These are phyloP conservation scores for Leishmania tropica DNA, from an alignment of 208 protist genomes.

Conservation along the genomic window DNA sequence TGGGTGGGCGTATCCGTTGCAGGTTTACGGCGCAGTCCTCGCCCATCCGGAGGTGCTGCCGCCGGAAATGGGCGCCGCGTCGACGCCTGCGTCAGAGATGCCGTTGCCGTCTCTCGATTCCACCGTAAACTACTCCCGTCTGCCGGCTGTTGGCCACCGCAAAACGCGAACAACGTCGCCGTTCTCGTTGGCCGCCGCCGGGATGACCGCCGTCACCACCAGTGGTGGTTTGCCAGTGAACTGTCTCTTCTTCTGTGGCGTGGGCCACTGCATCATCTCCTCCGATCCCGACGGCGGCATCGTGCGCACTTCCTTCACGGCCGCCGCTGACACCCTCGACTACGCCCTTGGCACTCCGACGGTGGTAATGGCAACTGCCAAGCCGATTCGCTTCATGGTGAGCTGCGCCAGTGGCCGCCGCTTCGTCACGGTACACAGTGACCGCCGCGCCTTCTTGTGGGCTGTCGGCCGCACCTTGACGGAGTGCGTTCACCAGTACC, in stretches of 20 bases:
- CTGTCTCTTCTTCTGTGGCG: constrained; percentile 55
- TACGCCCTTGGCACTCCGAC: constrained; percentile 24
- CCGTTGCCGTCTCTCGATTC: not conserved
- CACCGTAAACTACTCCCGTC: not conserved
- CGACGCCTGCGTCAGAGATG: not conserved
- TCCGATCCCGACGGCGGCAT: constrained; percentile 61
- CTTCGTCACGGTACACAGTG: constrained; percentile 77
- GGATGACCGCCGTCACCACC: not conserved
- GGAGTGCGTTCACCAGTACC: constrained; percentile 71
- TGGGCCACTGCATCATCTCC: constrained; percentile 61
- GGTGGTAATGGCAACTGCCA: constrained; percentile 28
- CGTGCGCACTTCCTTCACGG: constrained; percentile 45
- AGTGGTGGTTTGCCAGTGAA: constrained; percentile 26
- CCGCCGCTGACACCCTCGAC: constrained; percentile 17
- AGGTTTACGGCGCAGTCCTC: constrained; percentile 41
- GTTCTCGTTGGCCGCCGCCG: not conserved
- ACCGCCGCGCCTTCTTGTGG: constrained; percentile 80
- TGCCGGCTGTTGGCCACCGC: not conserved
- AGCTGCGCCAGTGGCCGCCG: constrained; percentile 50
- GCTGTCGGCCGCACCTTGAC: constrained; percentile 55
- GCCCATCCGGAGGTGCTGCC: constrained; percentile 35
- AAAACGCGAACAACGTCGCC: not conserved
- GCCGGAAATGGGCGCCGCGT: not conserved
- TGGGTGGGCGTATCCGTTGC: constrained; percentile 37
- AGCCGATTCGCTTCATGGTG: constrained; percentile 51